Percentiles rank a stretch among this genome's conserved stretches.
These are phyloP conservation scores for Casuarina glauca DNA, from an alignment of 306 rosid species.

Conservation along the genomic window DNA sequence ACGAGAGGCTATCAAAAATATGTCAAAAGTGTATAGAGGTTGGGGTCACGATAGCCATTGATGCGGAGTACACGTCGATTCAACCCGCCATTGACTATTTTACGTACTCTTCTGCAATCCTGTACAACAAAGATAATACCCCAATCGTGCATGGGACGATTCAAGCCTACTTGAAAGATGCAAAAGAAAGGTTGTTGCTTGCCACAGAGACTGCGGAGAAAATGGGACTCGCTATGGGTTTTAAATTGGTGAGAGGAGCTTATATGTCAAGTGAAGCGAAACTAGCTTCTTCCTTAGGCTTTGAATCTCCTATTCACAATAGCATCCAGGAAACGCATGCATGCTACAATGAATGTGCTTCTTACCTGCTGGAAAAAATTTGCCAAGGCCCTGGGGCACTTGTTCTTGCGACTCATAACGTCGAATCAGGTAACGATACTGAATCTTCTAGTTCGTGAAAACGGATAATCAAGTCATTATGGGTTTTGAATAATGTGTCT, in stretches of 20 bases:
- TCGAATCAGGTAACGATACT: constrained; percentile 65
- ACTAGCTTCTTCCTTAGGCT: constrained; percentile 61
- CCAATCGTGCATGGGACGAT: constrained; percentile 68
- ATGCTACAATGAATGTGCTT: constrained; percentile 69
- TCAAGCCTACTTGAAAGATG: constrained; percentile 83
- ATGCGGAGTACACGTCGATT: constrained; percentile 77
- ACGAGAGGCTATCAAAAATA: constrained; percentile 50
- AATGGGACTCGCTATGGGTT: constrained; percentile 70
- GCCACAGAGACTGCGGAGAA: constrained; percentile 50
- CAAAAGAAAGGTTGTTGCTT: constrained; percentile 58
- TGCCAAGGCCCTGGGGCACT: constrained; percentile 60
- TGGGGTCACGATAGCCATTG: constrained; percentile 61
- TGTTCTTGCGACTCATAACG: constrained; percentile 85
- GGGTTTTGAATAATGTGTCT: neutral
- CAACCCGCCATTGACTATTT: constrained; percentile 94
- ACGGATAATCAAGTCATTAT: neutral
- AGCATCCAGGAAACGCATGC: constrained; percentile 66
- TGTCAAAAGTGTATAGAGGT: constrained; percentile 55
- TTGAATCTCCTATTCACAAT: constrained; percentile 71
- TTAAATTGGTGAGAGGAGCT: constrained; percentile 91
- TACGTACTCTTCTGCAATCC: constrained; percentile 66
- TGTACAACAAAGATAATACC: constrained; percentile 48
- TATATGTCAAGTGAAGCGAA: constrained; percentile 75
- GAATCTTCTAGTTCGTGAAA: neutral
- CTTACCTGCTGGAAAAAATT: constrained; percentile 63